Evolutionary conservation across 2,329 filamentous ascomycete genomes (phyloP), one percentile per base, ranked within the genome.

Genomic region (Ophiocordyceps robertsii): DNA sequence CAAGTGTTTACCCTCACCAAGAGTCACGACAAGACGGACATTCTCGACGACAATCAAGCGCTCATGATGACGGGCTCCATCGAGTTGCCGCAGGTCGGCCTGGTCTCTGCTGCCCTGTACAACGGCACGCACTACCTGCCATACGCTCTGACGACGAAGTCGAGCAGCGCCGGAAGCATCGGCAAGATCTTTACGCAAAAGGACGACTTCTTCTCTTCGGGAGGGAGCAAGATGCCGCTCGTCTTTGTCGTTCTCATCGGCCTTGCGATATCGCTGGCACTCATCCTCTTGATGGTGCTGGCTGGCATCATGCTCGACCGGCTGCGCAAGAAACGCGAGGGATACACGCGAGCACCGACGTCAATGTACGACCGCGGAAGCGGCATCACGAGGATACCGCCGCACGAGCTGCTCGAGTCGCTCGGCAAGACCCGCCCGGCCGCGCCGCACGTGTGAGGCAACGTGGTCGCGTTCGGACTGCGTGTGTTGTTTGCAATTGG

Each of bases 11-110:
- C 77, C 4, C 61, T 93, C 17, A 82, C 75, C 1, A 63, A 80
- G 39, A 63, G 76, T 14, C 92, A 96, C 57, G 75, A 67, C 31
- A 63, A 69, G 13, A 78, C 74, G 2, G 63, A 74, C 32, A 66
- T 88, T 7, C 64, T 98, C 14, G 71, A 78, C 41, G 63, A 72
- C 16, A 69, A 78, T 47, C 78, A 92, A 57, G 73, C 78, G 4
- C 74, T 98, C 31, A 73, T 98, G 63, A 68, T 96, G 40, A 86
- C 86, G n/a, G 92, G 92, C 33, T 76, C 82, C 42, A 76, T 98
- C 50, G 73, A 78, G 49, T 70, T 96, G 16, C 77, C 82, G 0
- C 66, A 67, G 39, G 88, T 88, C 56, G 89, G 90, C 45, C 81
- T 80, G 44, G 86, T 83, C 6, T 94, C 90, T 13, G 88, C 86